Base-by-base conservation (phyloP, 495 filamentous ascomycete species). In the Penicillium coprophilum region DNA sequence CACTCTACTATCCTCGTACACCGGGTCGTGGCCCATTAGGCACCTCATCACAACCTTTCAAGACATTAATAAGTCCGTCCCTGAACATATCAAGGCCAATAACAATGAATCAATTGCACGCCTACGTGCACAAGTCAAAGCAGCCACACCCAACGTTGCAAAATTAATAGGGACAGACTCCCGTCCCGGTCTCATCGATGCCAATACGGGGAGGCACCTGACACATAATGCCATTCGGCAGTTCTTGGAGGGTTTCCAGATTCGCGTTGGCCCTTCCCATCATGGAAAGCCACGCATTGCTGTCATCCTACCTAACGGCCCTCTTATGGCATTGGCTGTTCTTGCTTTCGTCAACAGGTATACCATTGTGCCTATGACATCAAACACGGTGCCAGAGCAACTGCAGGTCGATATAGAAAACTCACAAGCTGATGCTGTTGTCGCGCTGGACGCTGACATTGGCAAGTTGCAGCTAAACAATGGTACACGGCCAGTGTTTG, bases 291-390 rank as follows among this genome's bases (percentile, higher is more conserved):
- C 59, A 31, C 55, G 62, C 6, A 38, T 65, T 12, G 62, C 59
- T 48, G 62, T 65, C 30, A 54, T 62, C 20, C 17, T 65, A 8
- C 62, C 62, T 9, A 63, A 63, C 50, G 60, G 60, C 6, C 60
- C 57, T 10, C 23, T 63, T 1, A 48, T 63, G 53, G 60, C 60
- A 21, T 13, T 63, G 19, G 60, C 60, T 13, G 49, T 56, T 11
- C 50, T 65, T 10, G 59, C 62, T 9, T 53, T 65, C 15, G 51
- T 56, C 4, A 62, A 58, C 30, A 52, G 55, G 10, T 65, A 65
- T 31, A 62, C 62, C 19, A 56, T 65, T 38, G 59, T 62, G 12
- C 59, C 62, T 3, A 65, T 65, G 62, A 56, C 56, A 17, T 52
- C 59, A 7, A 62, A 58, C 17, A 59, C 59, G 13, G 59, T 48